These are phyloP conservation scores for Aspergillus tubingensis DNA, from an alignment of 2,329 filamentous ascomycete species.

Conservation along the genomic window DNA sequence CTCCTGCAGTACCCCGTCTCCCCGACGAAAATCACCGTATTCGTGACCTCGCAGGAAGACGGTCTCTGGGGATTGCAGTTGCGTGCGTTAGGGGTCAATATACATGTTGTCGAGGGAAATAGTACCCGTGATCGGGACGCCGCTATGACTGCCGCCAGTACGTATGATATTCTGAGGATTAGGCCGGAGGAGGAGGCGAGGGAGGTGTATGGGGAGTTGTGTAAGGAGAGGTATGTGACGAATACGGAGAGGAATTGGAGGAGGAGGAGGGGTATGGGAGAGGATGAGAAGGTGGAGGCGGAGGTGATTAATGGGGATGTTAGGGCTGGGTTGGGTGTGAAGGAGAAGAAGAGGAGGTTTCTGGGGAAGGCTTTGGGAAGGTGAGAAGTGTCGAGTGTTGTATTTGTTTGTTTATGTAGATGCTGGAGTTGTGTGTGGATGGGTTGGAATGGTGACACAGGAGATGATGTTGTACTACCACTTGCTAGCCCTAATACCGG, in stretches of 20 bases:
- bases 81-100: conserved; percentile 16
- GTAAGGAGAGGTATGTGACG: conserved; percentile 30
- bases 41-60: conserved; percentile 27
- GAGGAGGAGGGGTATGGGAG: conserved; percentile 27
- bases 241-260: conserved; percentile 42
- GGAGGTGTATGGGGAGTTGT: conserved; percentile 29
- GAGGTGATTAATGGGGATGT: conserved; percentile 25
- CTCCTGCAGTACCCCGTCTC: background rate
- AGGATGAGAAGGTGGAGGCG: conserved; percentile 28
- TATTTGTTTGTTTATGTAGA: too few relatives aligned
- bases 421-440: too few relatives aligned
- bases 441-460: too few relatives aligned
- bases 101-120: conserved; percentile 18
- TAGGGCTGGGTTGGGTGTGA: too few relatives aligned
- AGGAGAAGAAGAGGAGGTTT: too few relatives aligned
- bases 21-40: conserved; percentile 27
- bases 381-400: too few relatives aligned
- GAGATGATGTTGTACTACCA: too few relatives aligned
- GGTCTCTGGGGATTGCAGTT: conserved; percentile 20
- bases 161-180: conserved; percentile 39
- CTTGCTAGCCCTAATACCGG: too few relatives aligned
- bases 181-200: conserved; percentile 29
- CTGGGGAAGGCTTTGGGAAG: too few relatives aligned
- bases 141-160: conserved; percentile 33
- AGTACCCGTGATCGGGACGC: conserved; percentile 34